Evolutionary conservation across 805 yeast genomes (phyloP).

Genomic region (Saturnispora ahearnii): DNA sequence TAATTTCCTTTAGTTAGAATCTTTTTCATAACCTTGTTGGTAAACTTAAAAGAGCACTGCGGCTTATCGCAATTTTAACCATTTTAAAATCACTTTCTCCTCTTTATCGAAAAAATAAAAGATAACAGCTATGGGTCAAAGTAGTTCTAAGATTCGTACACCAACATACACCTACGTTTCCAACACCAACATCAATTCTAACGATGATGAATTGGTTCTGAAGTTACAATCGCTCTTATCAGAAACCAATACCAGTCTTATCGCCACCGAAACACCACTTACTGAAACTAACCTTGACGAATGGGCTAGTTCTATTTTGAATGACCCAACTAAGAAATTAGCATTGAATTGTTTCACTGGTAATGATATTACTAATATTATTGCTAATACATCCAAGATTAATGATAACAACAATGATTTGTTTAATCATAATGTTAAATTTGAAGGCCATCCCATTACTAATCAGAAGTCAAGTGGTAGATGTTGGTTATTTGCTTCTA

Average conservation of each 20-base stretch:
- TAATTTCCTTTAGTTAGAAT: too few relatives aligned
- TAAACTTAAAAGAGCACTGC: too few relatives aligned
- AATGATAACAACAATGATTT: slow-evolving; percentile 28
- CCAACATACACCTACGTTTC: slow-evolving; percentile 9
- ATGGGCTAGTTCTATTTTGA: slow-evolving; percentile 39
- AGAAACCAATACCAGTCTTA: neutral
- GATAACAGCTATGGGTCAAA: slow-evolving; percentile 21
- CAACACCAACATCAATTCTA: slow-evolving; percentile 9
- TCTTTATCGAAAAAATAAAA: neutral
- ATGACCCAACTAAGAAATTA: slow-evolving; percentile 41
- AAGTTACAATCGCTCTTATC: slow-evolving; percentile 23
- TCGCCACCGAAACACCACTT: slow-evolving; percentile 24
- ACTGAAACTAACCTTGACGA: slow-evolving; percentile 25
- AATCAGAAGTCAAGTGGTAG: slow-evolving; percentile 74
- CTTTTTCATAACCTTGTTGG: too few relatives aligned
- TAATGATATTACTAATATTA: slow-evolving; percentile 35
- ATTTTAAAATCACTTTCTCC: neutral
- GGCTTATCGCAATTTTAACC: neutral
- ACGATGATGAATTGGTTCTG: slow-evolving; percentile 25
- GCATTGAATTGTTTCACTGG: slow-evolving; percentile 48
- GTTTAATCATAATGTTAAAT: slow-evolving; percentile 37
- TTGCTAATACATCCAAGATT: slow-evolving; percentile 29
- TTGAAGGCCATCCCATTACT: slow-evolving; percentile 57
- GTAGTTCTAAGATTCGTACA: slow-evolving; percentile 14
- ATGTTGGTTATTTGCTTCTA: slow-evolving; percentile 86